Evolutionary conservation across 2,329 filamentous ascomycete genomes (phyloP).

Genomic region (Fusarium sp.): DNA sequence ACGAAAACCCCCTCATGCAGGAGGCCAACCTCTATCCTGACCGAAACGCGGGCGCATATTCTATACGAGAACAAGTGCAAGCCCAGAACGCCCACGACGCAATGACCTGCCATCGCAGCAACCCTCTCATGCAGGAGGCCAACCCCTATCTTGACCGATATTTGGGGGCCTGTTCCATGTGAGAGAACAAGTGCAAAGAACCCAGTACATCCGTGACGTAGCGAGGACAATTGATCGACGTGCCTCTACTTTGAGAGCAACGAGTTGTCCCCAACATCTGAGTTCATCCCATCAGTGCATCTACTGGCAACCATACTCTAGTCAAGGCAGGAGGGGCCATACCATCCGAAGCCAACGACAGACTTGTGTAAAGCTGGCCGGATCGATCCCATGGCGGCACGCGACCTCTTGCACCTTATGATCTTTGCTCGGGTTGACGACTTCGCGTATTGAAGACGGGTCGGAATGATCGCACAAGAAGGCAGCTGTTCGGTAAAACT

Average conservation of each 20-base stretch:
- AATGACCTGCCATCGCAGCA: too few species aligned
- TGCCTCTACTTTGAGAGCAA: not conserved
- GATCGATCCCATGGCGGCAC: slow-evolving; percentile 52
- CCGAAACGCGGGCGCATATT: too few species aligned
- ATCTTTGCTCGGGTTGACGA: slow-evolving; percentile 58
- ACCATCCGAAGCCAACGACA: slow-evolving; percentile 44
- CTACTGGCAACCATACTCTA: not conserved
- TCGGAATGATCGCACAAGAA: slow-evolving; percentile 45
- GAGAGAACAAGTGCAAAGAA: not conserved
- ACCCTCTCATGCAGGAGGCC: too few species aligned
- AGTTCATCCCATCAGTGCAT: not conserved
- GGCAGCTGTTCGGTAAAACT: slow-evolving; percentile 54
- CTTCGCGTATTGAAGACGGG: slow-evolving; percentile 51
- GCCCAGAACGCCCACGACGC: too few species aligned
- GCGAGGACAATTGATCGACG: not conserved
- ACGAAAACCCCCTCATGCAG: not conserved
- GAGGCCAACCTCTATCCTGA: not conserved
- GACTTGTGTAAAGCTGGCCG: slow-evolving; percentile 46
- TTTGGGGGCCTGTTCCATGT: not conserved
- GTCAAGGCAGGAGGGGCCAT: slow-evolving; percentile 54
- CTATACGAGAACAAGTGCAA: too few species aligned
- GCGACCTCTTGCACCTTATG: slow-evolving; percentile 52
- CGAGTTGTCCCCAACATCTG: not conserved
- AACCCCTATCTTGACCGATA: not conserved
- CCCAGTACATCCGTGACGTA: not conserved